These are phyloP conservation scores for Phoenix roebelenii DNA, from an alignment of 176 grass and related monocot species.

Conservation along the genomic window DNA sequence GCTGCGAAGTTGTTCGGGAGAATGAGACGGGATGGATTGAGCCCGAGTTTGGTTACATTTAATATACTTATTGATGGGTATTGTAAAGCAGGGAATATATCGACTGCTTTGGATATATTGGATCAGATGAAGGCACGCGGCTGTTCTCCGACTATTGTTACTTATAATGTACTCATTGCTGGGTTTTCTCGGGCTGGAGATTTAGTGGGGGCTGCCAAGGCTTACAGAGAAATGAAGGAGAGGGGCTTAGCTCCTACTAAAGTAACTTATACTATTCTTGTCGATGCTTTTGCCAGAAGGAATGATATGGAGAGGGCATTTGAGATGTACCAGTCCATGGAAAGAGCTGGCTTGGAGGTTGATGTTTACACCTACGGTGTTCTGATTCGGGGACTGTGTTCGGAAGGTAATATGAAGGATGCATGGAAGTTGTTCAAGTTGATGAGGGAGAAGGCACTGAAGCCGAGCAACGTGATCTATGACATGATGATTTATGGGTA, in stretches of 20 bases:
- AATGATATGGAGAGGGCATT: conserved; percentile 52
- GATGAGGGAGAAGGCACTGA: conserved; percentile 41
- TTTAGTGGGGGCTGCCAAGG: conserved; percentile 26
- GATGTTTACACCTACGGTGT: conserved; percentile 46
- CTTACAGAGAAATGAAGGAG: conserved; percentile 37
- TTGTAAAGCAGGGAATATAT: conserved; percentile 46
- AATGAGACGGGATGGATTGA: conserved; percentile 42
- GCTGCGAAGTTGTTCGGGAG: conserved; percentile 27
- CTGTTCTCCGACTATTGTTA: conserved; percentile 34
- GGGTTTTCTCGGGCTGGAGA: conserved; percentile 48
- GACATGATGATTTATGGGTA: conserved; percentile 72
- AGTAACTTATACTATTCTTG: conserved; percentile 57
- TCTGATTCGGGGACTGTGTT: conserved; percentile 42
- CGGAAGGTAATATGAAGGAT: conserved; percentile 61
- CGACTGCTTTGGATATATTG: conserved; percentile 39
- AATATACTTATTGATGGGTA: conserved; percentile 60
- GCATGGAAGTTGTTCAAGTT: conserved; percentile 47
- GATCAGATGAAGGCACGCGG: conserved; percentile 46
- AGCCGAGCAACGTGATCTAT: conserved; percentile 40
- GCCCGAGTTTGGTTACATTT: conserved; percentile 44
- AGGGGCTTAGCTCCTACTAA: conserved; percentile 44
- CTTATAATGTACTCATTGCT: conserved; percentile 42
- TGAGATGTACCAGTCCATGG: conserved; percentile 26
- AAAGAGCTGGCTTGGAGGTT: conserved; percentile 38
- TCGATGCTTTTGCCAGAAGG: conserved; percentile 45